Conservation (phyloP, 176 grass and related monocot genomes). For the Oryza longistaminata region DNA sequence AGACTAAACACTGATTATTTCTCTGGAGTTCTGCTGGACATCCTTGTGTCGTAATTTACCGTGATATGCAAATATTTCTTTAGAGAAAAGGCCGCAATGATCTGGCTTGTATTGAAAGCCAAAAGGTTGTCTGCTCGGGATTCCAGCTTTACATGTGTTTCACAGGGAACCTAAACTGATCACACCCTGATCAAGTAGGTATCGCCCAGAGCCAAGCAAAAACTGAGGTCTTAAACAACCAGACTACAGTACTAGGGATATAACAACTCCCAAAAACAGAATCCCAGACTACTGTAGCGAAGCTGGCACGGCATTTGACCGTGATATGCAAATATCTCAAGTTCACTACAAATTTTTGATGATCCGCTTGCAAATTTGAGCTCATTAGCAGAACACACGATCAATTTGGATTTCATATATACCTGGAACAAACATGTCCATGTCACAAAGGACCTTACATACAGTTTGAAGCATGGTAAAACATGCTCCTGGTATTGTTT, state of each 20-base stretch:
- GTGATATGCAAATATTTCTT: slow-evolving; percentile 7
- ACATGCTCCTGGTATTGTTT: neutral
- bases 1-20: slow-evolving; percentile 5
- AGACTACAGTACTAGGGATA: too few relatives aligned
- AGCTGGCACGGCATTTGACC: neutral
- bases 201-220: too few relatives aligned
- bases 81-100: too few relatives aligned
- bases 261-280: too few relatives aligned
- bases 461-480: slow-evolving; percentile 11
- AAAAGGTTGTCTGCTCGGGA: too few relatives aligned
- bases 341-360: neutral
- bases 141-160: too few relatives aligned
- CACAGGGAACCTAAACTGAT: too few relatives aligned
- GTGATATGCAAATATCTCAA: slow-evolving; percentile 7
- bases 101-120: too few relatives aligned
- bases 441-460: slow-evolving; percentile 10
- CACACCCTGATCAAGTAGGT: too few relatives aligned
- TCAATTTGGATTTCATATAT: neutral
- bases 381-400: neutral
- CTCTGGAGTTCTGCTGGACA: neutral
- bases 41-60: slow-evolving; percentile 12
- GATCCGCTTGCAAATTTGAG: slow-evolving; percentile 7
- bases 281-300: too few relatives aligned
- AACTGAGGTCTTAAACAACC: too few relatives aligned
- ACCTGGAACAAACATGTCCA: slow-evolving; percentile 6